Conservation (phyloP, 2,329 filamentous ascomycete genomes). For the Neonectria faginata region DNA sequence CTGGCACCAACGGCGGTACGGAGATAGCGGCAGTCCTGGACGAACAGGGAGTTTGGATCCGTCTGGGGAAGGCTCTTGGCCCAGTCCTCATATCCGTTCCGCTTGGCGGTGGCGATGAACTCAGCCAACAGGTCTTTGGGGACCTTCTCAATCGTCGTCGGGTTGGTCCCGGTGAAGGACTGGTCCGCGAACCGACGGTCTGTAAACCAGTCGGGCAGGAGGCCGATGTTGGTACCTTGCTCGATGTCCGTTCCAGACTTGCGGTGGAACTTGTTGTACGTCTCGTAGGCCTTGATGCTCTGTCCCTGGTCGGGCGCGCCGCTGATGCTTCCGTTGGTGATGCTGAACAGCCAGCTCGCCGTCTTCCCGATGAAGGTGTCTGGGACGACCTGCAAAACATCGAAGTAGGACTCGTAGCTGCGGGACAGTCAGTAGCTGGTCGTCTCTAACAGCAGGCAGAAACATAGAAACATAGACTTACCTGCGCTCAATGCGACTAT, state of each 20-base stretch:
- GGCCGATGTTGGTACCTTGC: slow-evolving; percentile 49
- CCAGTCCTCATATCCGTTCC: slow-evolving; percentile 49
- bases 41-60: slow-evolving; percentile 50
- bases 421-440: not conserved
- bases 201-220: slow-evolving; percentile 56
- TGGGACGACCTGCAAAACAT: slow-evolving; percentile 50
- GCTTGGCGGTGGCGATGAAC: slow-evolving; percentile 51
- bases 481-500: slow-evolving; percentile 51
- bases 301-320: slow-evolving; percentile 46
- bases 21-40: slow-evolving; percentile 60
- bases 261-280: slow-evolving; percentile 51
- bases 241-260: slow-evolving; percentile 52
- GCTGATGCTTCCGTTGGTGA: slow-evolving; percentile 41
- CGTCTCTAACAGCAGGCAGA: not conserved
- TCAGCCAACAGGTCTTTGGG: slow-evolving; percentile 48
- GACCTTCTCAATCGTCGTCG: slow-evolving; percentile 58
- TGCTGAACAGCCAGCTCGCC: slow-evolving; percentile 46
- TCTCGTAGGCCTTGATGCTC: slow-evolving; percentile 46
- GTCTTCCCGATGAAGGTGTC: slow-evolving; percentile 48
- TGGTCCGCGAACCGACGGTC: slow-evolving; percentile 60
- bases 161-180: slow-evolving; percentile 58
- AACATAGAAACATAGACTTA: slow-evolving; percentile 34
- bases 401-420: slow-evolving; percentile 51
- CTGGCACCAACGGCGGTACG: slow-evolving; percentile 51
- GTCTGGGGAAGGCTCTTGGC: slow-evolving; percentile 45